These are phyloP conservation scores for Ehretia macrophylla DNA, from an alignment of 257 asterid species.

Conservation along the genomic window DNA sequence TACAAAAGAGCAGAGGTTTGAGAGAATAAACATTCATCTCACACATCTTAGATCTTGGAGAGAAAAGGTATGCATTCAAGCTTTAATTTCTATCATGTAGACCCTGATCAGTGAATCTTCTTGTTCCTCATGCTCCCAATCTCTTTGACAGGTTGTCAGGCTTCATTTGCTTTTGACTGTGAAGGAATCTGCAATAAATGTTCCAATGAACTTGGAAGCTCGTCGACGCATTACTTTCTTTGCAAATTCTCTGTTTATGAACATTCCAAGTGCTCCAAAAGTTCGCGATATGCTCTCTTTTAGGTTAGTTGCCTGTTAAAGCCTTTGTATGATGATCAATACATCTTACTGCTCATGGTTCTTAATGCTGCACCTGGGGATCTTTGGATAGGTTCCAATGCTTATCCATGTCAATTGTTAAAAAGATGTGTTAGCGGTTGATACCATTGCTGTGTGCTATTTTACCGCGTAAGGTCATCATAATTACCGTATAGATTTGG, in stretches of 20 bases:
- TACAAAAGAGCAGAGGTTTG: constrained; percentile 75
- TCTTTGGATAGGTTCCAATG: not conserved
- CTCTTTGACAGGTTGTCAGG: constrained; percentile 69
- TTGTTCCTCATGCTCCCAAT: constrained; percentile 11
- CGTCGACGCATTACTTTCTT: constrained; percentile 93
- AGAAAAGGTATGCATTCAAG: constrained; percentile 65
- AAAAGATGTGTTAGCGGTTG: not conserved
- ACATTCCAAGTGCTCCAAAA: constrained; percentile 92
- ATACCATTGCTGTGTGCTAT: not conserved
- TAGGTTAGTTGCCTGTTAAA: constrained; percentile 55
- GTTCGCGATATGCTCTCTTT: constrained; percentile 96
- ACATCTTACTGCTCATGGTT: constrained; percentile 7
- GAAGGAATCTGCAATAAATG: constrained; percentile 94
- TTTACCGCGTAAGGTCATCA: not conserved
- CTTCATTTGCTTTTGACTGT: constrained; percentile 91
- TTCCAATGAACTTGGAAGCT: constrained; percentile 92
- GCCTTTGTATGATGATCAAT: constrained; percentile 18
- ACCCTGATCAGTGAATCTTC: constrained; percentile 1
- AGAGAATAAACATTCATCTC: constrained; percentile 51
- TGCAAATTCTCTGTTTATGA: constrained; percentile 93
- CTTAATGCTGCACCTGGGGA: not conserved
- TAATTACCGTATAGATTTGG: not conserved
- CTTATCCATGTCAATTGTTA: not conserved
- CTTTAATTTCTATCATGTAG: constrained; percentile 12
- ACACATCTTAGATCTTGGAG: constrained; percentile 55